Evolutionary conservation across 768 basidiomycete species (phyloP), one percentile per base, ranked within the genome.

Genomic region (Boletellus sp.): DNA sequence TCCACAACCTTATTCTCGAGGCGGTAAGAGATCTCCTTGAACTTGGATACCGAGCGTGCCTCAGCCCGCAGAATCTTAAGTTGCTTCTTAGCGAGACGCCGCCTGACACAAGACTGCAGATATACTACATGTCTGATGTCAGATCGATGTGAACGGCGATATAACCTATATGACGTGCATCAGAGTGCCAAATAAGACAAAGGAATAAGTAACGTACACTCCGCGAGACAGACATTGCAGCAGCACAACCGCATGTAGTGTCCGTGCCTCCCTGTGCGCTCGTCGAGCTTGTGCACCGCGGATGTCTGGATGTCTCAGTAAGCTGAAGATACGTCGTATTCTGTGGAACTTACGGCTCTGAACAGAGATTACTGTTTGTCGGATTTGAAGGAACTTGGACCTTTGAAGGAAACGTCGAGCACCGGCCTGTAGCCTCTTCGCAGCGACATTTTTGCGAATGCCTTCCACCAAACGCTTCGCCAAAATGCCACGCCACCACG

Each of bases 1-100:
- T 98, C 95, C 51, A 99, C 92, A 38, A 99, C 96, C 73, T 98
- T 99, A 78, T 98, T 99, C 74, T 99, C 96, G 48, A 99, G 78
- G 58, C 83, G 84, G 65, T 98, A 98, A 0, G 95, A 97, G 57
- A 95, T 96, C 72, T 96, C 94, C 73, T 96, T 97, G 83, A 95
- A 97, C 66, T 94, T 96, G 58, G 90, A 89, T 24, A 94, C 94
- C 2, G 96, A 98, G 45, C 94, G 91, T 6, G 96, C 96, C 69
- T 99, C 96, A 8, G 85, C 80, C 63, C 80, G 86, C 55, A 99
- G 81, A 10, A 72, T 74, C 60, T 87, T 89, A 55, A 99, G 81
- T 64, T 97, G 84, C 57, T 84, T 87, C 51, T 85, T 82, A 19
- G 96, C 96, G 42, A 88, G 72, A 38, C 90, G 85, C 23, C 95